These are phyloP conservation scores for Penicillium aurantiogriseum DNA, from an alignment of 2,329 filamentous ascomycete species.

Conservation along the genomic window DNA sequence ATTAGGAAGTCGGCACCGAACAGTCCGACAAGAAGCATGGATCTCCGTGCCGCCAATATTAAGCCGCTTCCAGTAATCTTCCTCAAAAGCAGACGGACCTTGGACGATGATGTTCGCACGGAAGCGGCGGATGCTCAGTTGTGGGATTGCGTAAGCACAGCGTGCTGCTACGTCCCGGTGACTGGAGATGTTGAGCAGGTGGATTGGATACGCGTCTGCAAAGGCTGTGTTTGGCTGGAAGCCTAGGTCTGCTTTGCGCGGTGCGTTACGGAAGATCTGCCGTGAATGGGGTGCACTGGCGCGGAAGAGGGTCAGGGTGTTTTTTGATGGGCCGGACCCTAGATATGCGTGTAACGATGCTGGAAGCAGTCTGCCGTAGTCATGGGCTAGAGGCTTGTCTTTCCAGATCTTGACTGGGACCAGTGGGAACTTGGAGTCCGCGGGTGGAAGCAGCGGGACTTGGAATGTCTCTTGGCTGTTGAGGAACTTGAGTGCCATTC, in stretches of 20 bases:
- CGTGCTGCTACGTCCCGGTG: slow-evolving; percentile 51
- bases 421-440: slow-evolving; percentile 47
- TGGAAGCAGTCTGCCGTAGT: slow-evolving; percentile 45
- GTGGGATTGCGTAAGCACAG: slow-evolving; percentile 40
- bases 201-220: slow-evolving; percentile 59
- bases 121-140: slow-evolving; percentile 54
- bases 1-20: slow-evolving; percentile 59
- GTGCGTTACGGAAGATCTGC: slow-evolving; percentile 55
- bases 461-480: slow-evolving; percentile 46
- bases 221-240: slow-evolving; percentile 57
- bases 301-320: slow-evolving; percentile 54
- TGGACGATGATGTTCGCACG: slow-evolving; percentile 58
- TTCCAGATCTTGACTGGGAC: slow-evolving; percentile 56
- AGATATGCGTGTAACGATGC: slow-evolving; percentile 52
- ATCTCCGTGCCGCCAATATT: slow-evolving; percentile 40
- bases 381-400: slow-evolving; percentile 47
- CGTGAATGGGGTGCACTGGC: slow-evolving; percentile 47
- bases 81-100: slow-evolving; percentile 53
- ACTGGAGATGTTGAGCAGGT: slow-evolving; percentile 56
- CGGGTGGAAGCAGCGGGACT: slow-evolving; percentile 54
- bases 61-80: slow-evolving; percentile 59
- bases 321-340: slow-evolving; percentile 10
- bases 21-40: slow-evolving; percentile 57
- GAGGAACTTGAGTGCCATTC: slow-evolving; percentile 32
- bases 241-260: slow-evolving; percentile 50